A percentile compares a stretch with the other conserved stretches of the same genome.
Conservation (phyloP, 306 rosid genomes). For the Oemleria cerasiformis region DNA sequence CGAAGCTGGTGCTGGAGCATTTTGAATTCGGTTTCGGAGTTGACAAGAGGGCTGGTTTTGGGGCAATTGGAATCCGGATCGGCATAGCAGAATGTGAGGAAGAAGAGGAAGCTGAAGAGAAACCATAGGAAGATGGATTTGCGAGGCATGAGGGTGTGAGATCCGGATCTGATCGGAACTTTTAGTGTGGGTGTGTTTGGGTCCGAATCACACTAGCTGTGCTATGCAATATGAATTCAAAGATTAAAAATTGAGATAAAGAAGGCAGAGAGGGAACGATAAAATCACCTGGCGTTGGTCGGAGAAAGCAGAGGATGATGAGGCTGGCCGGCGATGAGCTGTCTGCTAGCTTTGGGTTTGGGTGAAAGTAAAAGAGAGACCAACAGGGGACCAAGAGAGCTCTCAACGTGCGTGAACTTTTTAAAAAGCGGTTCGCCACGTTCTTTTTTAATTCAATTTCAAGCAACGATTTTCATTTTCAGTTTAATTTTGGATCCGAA, state of each 20-base stretch:
- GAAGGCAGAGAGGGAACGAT: not conserved
- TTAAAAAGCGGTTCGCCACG: conserved; percentile 1
- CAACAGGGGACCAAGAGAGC: not conserved
- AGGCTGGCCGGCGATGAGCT: conserved; percentile 29
- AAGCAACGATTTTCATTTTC: not conserved
- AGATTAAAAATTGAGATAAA: not conserved
- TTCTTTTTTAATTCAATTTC: not conserved
- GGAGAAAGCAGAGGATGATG: conserved; percentile 16
- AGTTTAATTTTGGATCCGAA: not conserved
- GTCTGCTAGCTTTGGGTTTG: not conserved
- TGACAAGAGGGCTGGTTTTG: conserved; percentile 38
- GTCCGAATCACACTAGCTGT: conserved; percentile 2
- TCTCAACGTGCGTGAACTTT: not conserved
- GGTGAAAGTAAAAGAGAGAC: not conserved
- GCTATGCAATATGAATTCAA: not conserved
- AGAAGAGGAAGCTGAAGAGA: conserved; percentile 10
- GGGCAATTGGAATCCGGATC: conserved; percentile 51
- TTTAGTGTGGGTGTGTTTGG: conserved; percentile 6
- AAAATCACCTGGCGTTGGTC: conserved; percentile 18
- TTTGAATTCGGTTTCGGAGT: conserved; percentile 46
- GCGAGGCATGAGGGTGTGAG: conserved; percentile 57
- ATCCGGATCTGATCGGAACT: conserved; percentile 37
- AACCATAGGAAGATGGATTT: conserved; percentile 36
- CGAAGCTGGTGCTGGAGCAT: conserved; percentile 89
- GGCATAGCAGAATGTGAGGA: conserved; percentile 40